Base-by-base conservation (phyloP, 2,329 filamentous ascomycete species). In the Nemania abortiva region DNA sequence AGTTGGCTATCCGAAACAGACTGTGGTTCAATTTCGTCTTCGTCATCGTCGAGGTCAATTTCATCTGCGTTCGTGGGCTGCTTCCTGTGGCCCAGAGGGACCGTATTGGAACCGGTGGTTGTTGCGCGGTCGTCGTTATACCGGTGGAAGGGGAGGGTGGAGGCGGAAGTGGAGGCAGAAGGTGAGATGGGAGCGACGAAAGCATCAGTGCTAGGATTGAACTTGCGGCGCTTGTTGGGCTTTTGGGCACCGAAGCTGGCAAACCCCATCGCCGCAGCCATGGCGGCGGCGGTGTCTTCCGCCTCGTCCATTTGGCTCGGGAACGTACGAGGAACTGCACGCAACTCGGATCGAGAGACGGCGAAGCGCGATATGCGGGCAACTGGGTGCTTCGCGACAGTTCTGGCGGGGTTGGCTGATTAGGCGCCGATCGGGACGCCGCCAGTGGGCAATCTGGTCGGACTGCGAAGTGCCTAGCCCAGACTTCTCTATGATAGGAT, bases 251-350 rank as follows among this genome's bases (percentile, higher is more conserved):
- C 91, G 76, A 95, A 95, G 66, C 88, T 86, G 9, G 89, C 86
- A 80, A 94, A 94, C 71, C 92, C 92, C 89, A 94, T 91, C 55
- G 87, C 85, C 50, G 87, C 86, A 24, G 90, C 89, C 78, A 93
- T 89, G 61, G 87, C 87, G 50, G 82, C 81, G 57, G 87, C 84
- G 22, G 77, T 77, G n/a, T 77, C 77, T 45, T 80, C 77, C 37
- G 53, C 47, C 47, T 72, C 66, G 62, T 77, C 76, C 74, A 77
- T 75, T 66, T 47, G 58, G 20, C 55, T 18, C 3, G 1, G 27
- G 11, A 45, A 55, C 27, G 15, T n/a, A 37, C 10, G 24, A 10
- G 13, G 5, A 31, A 27, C 29, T n/a, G 20, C 24, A 29, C 27
- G 29, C 42, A 50, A 22, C 13, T 15, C 29, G 24, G 27, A 37